phyloP scores from a whole-genome alignment of 1,139 yeast species.

The Wickerhamomyces sp. region DNA sequence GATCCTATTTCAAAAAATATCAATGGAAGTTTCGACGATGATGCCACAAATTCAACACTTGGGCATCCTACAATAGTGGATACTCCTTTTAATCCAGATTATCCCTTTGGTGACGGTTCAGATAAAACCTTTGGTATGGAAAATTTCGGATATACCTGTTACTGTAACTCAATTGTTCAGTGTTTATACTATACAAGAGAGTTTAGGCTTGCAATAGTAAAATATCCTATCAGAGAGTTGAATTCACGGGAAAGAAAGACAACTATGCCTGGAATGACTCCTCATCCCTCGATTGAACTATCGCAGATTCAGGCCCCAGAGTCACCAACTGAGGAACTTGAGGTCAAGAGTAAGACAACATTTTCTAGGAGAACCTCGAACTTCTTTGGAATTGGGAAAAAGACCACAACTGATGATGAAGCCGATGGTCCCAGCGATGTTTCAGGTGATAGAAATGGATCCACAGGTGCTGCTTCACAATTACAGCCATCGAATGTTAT shows the following conservation, averaged over 20 bases:
- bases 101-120: conserved; percentile 57
- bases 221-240: conserved; percentile 35
- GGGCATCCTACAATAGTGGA: not conserved
- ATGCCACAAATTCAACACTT: not conserved
- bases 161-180: conserved; percentile 88
- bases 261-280: conserved; percentile 38
- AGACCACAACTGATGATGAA: conserved; percentile 11
- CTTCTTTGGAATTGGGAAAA: conserved; percentile 23
- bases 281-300: conserved; percentile 19
- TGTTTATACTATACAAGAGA: conserved; percentile 72
- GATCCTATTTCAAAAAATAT: not conserved
- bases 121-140: conserved; percentile 87
- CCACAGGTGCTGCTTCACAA: not conserved
- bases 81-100: not conserved
- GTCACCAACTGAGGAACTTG: conserved; percentile 6
- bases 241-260: conserved; percentile 32
- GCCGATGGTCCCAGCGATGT: conserved; percentile 6
- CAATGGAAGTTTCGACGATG: no score
- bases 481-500: conserved; percentile 4
- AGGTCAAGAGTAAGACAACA: conserved; percentile 7
- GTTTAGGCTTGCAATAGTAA: conserved; percentile 57
- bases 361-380: conserved; percentile 21
- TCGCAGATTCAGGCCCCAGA: conserved; percentile 2
- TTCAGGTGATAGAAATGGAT: not conserved
- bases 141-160: conserved; percentile 92